Evolutionary conservation across 176 grass and related monocot species (phyloP), one percentile per base, ranked within the genome.

Genomic region (Pharus latifolius): DNA sequence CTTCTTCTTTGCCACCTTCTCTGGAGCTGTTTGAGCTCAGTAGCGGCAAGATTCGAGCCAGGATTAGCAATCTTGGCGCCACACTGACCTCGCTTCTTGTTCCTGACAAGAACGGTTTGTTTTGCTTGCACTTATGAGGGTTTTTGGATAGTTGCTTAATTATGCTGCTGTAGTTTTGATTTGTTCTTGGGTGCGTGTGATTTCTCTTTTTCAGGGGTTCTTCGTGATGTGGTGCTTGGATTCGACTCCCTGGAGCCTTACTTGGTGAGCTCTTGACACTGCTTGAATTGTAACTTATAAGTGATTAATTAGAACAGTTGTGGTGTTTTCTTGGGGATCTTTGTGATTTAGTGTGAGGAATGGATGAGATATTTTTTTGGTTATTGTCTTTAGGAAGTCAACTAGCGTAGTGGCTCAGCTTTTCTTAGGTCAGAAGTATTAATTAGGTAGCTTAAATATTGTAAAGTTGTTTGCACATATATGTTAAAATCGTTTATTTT

Each of bases 211-310:
- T 58, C 69, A 98, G 89, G 87, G 33, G 67, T 83, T 85, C 70
- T 83, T 51, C 75, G 30, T n/a, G 94, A 98, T 72, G 89, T 98
- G 55, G 94, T 98, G 35, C 94, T 98, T 61, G 94, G 94, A 54
- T 98, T 98, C 57, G 94, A 98, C 51, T 83, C 80, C 20, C 64
- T 88, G 35, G 89, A 93, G 60, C 87, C 81, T 0, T 98, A 98
- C 34, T 75, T 85, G 77, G 94, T 98, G 76, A 90, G 84, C 52
- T 49, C 6, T 47, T 9, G 16, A 54, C n/a, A n/a, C n/a, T 43
- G 4, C 43, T 10, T 19, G 15, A 8, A 1, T 51, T 52, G 33
- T 4, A 41, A 74, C 67, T 60, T 52, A 0, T n/a, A 46, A n/a
- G 14, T 2, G 7, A 67, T 45, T 53, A 30, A 17, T 65, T 55